A percentile compares a stretch with the other conserved stretches of the same genome.
Evolutionary conservation across 345 rosid species (phyloP).

Genomic region (Crucihimalaya himalaica): DNA sequence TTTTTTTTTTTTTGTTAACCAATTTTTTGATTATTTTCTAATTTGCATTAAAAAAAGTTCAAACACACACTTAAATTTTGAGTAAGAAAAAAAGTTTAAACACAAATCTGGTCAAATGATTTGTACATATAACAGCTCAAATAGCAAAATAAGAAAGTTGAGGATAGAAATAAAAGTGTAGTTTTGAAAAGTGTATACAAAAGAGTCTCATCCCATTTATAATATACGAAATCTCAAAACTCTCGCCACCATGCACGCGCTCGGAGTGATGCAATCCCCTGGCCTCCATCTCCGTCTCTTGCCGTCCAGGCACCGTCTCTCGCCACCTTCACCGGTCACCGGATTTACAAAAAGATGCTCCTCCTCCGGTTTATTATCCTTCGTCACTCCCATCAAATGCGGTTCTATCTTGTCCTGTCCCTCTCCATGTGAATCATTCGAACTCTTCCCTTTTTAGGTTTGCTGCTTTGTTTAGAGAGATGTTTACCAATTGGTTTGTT

Average conservation of each 20-base stretch:
- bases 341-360: background rate
- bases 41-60: too few relatives aligned
- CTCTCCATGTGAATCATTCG: background rate
- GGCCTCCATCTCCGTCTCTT: background rate
- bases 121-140: background rate
- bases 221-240: background rate
- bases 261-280: background rate
- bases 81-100: too few relatives aligned
- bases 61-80: background rate
- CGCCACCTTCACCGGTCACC: slow-evolving; percentile 1
- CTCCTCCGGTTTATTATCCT: background rate
- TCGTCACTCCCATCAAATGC: slow-evolving; percentile 1
- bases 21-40: too few relatives aligned
- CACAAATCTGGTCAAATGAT: background rate
- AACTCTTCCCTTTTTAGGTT: background rate
- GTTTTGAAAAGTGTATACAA: background rate
- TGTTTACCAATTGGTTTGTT: too few relatives aligned
- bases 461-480: too few relatives aligned
- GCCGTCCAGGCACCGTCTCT: background rate
- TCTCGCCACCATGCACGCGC: slow-evolving; percentile 1
- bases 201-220: background rate
- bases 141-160: background rate
- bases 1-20: too few relatives aligned
- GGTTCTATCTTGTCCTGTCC: slow-evolving; percentile 24
- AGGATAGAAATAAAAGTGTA: background rate